A percentile compares a stretch with the other conserved stretches of the same genome.
These are phyloP conservation scores for Knoxia roxburghii DNA, from an alignment of 257 asterid species.

Conservation along the genomic window DNA sequence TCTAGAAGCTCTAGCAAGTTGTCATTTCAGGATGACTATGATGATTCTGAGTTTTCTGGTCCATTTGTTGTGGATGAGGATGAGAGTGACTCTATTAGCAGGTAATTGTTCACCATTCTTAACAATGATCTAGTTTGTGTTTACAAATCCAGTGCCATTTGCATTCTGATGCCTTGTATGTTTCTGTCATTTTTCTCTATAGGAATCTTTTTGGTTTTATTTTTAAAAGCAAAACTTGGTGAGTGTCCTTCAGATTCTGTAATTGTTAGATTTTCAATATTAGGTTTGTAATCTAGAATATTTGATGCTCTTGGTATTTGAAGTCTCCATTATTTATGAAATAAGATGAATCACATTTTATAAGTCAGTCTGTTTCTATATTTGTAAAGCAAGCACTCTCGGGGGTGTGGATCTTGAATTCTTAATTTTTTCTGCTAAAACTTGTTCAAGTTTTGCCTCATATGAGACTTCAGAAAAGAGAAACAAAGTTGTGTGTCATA, in stretches of 20 bases:
- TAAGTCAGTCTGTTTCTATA: no score
- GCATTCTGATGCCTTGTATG: not conserved
- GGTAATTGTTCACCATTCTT: constrained; percentile 38
- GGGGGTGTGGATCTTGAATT: not conserved
- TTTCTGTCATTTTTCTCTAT: not conserved
- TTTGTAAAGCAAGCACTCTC: not conserved
- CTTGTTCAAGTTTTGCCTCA: not conserved
- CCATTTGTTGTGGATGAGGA: constrained; percentile 72
- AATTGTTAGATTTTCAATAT: no score
- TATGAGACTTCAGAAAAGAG: no score
- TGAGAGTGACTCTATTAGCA: constrained; percentile 53
- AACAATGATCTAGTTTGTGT: not conserved
- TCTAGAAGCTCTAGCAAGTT: constrained; percentile 66
- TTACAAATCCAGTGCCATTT: not conserved
- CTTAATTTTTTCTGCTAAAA: no score
- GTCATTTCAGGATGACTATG: constrained; percentile 68
- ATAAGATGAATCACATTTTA: not conserved
- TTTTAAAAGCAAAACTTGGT: no score
- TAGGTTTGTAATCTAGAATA: not conserved
- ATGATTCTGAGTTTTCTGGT: constrained; percentile 66
- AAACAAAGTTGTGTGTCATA: no score
- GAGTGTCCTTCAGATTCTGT: no score
- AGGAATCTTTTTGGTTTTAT: not conserved
- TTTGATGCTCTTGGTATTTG: no score
- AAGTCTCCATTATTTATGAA: no score